Percentiles rank a stretch among this genome's conserved stretches.
Conservation (phyloP, 208 protist species). For the Vickermania spadyakhi region DNA sequence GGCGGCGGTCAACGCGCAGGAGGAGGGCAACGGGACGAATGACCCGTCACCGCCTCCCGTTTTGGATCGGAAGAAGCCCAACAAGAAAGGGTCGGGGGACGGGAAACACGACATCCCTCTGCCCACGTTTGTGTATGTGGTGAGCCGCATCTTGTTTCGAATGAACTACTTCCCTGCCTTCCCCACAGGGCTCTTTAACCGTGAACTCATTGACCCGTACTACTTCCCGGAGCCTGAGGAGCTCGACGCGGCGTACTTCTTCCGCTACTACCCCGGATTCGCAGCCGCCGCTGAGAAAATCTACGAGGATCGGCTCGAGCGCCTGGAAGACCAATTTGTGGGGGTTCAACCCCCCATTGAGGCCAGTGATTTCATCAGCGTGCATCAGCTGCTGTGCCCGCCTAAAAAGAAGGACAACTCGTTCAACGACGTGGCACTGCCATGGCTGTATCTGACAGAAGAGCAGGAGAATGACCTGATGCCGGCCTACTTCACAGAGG, state of each 20-base stretch:
- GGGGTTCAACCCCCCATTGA: constrained; percentile 7
- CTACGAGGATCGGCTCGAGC: constrained; percentile 1
- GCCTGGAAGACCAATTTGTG: background rate
- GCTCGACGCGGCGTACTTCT: constrained; percentile 21
- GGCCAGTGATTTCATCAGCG: constrained; percentile 8
- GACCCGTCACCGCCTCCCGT: background rate
- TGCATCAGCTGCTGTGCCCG: constrained; percentile 8
- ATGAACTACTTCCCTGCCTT: constrained; percentile 42
- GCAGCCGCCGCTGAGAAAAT: constrained; percentile 2
- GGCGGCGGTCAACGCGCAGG: background rate
- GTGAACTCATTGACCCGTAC: constrained; percentile 26
- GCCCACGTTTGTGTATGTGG: constrained; percentile 67
- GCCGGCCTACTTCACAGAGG: background rate
- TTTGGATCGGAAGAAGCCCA: background rate
- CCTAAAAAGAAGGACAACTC: constrained; percentile 5
- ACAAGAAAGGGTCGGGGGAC: background rate
- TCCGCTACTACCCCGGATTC: constrained; percentile 12
- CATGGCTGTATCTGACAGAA: constrained; percentile 23
- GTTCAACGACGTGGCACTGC: constrained; percentile 8
- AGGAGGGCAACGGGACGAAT: background rate
- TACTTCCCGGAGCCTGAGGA: constrained; percentile 25
- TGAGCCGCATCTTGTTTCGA: constrained; percentile 58
- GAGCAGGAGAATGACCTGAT: constrained; percentile 31
- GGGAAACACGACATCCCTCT: constrained; percentile 21
- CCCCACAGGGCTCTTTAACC: constrained; percentile 31